A percentile compares a stretch with the other conserved stretches of the same genome.
Conservation (phyloP, 352 stramenopile genomes). For the Elongisporangium undulatum region DNA sequence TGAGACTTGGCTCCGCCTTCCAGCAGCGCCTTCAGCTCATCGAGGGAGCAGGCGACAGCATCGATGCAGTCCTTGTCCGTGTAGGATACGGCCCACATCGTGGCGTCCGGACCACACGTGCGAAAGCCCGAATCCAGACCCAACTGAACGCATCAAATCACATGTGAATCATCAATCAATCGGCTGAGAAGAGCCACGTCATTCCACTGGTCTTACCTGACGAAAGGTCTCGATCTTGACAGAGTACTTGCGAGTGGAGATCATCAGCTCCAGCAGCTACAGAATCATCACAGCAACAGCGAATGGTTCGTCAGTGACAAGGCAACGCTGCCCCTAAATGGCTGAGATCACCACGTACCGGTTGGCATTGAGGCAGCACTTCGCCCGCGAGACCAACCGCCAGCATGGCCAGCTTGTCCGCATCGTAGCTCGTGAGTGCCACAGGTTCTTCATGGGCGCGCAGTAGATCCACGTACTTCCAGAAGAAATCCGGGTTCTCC, state of each 20-base stretch:
- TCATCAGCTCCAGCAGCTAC: conserved; percentile 75
- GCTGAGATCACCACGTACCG: conserved; percentile 22
- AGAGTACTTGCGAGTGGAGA: conserved; percentile 74
- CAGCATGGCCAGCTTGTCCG: conserved; percentile 42
- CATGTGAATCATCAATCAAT: neutral
- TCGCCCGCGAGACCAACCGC: conserved; percentile 47
- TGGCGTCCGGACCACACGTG: conserved; percentile 37
- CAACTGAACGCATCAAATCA: conserved; percentile 17
- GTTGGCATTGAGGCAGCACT: conserved; percentile 60
- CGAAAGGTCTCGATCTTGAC: conserved; percentile 83
- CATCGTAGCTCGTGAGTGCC: conserved; percentile 26
- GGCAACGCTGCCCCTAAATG: conserved; percentile 5
- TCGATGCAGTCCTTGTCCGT: conserved; percentile 53
- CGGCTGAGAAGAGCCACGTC: neutral
- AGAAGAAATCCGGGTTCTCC: conserved; percentile 76
- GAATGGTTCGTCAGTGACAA: conserved; percentile 2
- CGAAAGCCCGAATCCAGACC: conserved; percentile 66
- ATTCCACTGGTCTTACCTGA: conserved; percentile 24
- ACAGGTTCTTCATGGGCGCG: conserved; percentile 25
- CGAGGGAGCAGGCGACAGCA: conserved; percentile 53
- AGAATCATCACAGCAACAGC: conserved; percentile 7
- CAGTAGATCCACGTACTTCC: conserved; percentile 62
- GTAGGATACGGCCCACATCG: conserved; percentile 77
- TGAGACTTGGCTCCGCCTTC: conserved; percentile 6
- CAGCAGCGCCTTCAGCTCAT: conserved; percentile 36